phyloP scores from a whole-genome alignment of 148 eudicot genomes.

The Chenopodium quinoa region DNA sequence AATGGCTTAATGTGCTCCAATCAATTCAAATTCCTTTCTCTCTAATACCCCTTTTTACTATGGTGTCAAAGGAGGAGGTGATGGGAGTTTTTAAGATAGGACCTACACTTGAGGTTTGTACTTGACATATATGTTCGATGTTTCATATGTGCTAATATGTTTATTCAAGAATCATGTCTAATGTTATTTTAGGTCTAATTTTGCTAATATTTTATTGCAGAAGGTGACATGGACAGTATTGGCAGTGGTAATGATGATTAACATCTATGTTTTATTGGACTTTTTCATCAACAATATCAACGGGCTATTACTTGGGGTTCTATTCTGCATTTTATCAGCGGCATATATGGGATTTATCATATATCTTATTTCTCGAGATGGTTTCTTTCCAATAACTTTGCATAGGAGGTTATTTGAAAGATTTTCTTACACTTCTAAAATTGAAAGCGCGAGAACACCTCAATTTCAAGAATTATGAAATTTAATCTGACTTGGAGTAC shows the following conservation, averaged over 20 bases:
- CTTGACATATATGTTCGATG: not conserved
- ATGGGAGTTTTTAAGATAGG: constrained; percentile 90
- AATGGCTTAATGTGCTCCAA: constrained; percentile 89
- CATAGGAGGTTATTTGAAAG: constrained; percentile 4
- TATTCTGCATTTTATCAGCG: constrained; percentile 33
- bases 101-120: constrained; percentile 54
- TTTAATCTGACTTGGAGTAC: not conserved
- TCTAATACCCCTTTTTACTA: constrained; percentile 76
- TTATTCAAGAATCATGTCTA: no score
- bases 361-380: constrained; percentile 56
- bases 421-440: not conserved
- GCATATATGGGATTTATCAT: constrained; percentile 62
- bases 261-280: constrained; percentile 69
- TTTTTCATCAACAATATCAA: constrained; percentile 53
- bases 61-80: constrained; percentile 67
- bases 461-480: not conserved
- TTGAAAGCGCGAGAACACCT: not conserved
- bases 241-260: constrained; percentile 70
- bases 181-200: not conserved
- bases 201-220: constrained; percentile 29
- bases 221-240: constrained; percentile 67
- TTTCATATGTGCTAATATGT: not conserved
- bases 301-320: constrained; percentile 42
- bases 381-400: constrained; percentile 32
- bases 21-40: constrained; percentile 92